These are phyloP conservation scores for Pouteria glomerata DNA, from an alignment of 148 eudicot species.

Conservation along the genomic window DNA sequence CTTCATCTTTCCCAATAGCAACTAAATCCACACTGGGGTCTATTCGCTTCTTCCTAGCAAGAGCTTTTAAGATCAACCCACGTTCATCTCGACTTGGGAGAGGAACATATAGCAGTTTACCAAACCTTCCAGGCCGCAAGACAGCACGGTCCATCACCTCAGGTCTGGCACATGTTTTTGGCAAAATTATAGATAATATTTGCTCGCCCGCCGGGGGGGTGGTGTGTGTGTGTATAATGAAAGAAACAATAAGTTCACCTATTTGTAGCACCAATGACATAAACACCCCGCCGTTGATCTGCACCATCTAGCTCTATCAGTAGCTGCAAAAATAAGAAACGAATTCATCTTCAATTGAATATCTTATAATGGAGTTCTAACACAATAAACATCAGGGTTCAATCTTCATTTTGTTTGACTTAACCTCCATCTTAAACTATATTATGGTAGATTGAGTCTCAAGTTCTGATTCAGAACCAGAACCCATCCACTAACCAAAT, in stretches of 20 bases:
- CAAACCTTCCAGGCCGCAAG: slow-evolving; percentile 78
- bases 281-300: slow-evolving; percentile 71
- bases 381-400: neutral
- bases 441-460: no score
- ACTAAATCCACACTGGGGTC: slow-evolving; percentile 65
- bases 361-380: neutral
- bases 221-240: no score
- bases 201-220: no score
- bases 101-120: slow-evolving; percentile 64
- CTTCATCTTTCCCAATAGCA: slow-evolving; percentile 45
- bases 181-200: slow-evolving; percentile 3
- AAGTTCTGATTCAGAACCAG: no score
- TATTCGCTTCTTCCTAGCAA: slow-evolving; percentile 54
- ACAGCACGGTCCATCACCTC: slow-evolving; percentile 78
- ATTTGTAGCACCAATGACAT: slow-evolving; percentile 90
- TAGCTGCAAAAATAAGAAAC: slow-evolving; percentile 42
- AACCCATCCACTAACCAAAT: no score
- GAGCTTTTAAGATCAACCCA: slow-evolving; percentile 69
- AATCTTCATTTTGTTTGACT: neutral
- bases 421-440: no score
- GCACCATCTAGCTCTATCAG: slow-evolving; percentile 78
- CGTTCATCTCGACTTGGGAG: slow-evolving; percentile 67
- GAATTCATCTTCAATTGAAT: neutral
- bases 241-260: slow-evolving; percentile 33
- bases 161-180: slow-evolving; percentile 38